Percentiles rank a stretch among this genome's conserved stretches.
These are phyloP conservation scores for Ilex asprella DNA, from an alignment of 257 asterid species.

Conservation along the genomic window DNA sequence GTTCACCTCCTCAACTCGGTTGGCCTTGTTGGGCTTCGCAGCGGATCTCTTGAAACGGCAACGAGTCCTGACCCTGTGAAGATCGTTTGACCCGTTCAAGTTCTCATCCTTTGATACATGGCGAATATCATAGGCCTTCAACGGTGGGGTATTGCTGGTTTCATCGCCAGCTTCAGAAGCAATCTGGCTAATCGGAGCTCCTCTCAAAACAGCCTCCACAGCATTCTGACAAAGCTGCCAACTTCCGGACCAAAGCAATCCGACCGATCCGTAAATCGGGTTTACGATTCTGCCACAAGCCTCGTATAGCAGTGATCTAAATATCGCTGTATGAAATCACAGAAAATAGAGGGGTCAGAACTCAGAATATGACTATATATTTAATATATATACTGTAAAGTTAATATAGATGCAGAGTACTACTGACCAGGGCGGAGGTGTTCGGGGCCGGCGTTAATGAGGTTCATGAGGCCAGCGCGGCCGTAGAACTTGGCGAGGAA, in stretches of 20 bases:
- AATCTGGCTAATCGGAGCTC: slow-evolving; percentile 52
- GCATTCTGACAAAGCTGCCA: slow-evolving; percentile 86
- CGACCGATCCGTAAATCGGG: slow-evolving; percentile 76
- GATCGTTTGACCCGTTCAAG: slow-evolving; percentile 30
- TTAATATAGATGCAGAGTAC: neutral
- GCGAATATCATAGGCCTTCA: slow-evolving; percentile 53
- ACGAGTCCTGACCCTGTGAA: slow-evolving; percentile 52
- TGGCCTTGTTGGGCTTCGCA: slow-evolving; percentile 11
- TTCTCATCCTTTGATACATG: slow-evolving; percentile 51
- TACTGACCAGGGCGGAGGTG: slow-evolving; percentile 70
- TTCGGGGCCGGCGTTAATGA: slow-evolving; percentile 63
- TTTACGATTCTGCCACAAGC: slow-evolving; percentile 87
- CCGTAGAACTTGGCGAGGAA: slow-evolving; percentile 87
- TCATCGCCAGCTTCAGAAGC: slow-evolving; percentile 34
- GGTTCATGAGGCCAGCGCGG: slow-evolving; percentile 83
- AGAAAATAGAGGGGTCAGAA: no score
- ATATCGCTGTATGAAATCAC: slow-evolving; percentile 41
- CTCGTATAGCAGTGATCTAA: slow-evolving; percentile 67
- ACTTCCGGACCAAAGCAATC: slow-evolving; percentile 70
- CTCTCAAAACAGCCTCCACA: slow-evolving; percentile 63
- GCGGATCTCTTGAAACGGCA: slow-evolving; percentile 52
- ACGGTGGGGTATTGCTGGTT: slow-evolving; percentile 45
- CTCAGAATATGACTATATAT: no score
- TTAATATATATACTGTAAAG: no score
- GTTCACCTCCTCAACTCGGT: slow-evolving; percentile 25